Evolutionary conservation across 2,329 filamentous ascomycete species (phyloP).

Genomic region (Niveomyces coronatus): DNA sequence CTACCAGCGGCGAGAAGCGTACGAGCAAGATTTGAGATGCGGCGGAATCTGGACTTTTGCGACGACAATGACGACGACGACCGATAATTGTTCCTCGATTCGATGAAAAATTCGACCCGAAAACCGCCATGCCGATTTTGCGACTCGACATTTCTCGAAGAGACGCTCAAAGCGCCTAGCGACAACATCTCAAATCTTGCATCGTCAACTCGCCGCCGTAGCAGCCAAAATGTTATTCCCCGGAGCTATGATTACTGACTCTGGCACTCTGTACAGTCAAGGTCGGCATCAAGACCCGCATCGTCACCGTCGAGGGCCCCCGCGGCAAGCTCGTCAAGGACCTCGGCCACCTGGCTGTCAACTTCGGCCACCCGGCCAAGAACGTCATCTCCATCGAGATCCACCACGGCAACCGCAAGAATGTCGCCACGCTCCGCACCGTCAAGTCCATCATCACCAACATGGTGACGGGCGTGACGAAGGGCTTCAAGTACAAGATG

Average conservation of each 20-base stretch:
- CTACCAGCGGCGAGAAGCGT: neutral
- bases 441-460: conserved; percentile 98
- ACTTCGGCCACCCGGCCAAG: conserved; percentile 81
- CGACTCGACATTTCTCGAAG: too few relatives aligned
- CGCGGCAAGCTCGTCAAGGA: conserved; percentile 96
- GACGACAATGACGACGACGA: neutral
- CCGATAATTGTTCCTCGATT: neutral
- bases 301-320: conserved; percentile 94
- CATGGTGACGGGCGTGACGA: conserved; percentile 95
- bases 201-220: too few relatives aligned
- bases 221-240: too few relatives aligned
- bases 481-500: conserved; percentile 99
- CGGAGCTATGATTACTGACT: conserved; percentile 20
- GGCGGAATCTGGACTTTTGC: neutral
- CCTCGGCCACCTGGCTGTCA: conserved; percentile 91
- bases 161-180: too few relatives aligned
- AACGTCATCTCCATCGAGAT: conserved; percentile 91
- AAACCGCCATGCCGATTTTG: too few relatives aligned
- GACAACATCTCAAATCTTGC: conserved; percentile 4
- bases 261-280: conserved; percentile 57
- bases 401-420: conserved; percentile 97
- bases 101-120: neutral
- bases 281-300: conserved; percentile 91
- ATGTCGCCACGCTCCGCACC: conserved; percentile 93
- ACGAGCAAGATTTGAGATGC: conserved; percentile 1